Base-by-base conservation (phyloP, 257 asterid species). In the Datura wrightii region DNA sequence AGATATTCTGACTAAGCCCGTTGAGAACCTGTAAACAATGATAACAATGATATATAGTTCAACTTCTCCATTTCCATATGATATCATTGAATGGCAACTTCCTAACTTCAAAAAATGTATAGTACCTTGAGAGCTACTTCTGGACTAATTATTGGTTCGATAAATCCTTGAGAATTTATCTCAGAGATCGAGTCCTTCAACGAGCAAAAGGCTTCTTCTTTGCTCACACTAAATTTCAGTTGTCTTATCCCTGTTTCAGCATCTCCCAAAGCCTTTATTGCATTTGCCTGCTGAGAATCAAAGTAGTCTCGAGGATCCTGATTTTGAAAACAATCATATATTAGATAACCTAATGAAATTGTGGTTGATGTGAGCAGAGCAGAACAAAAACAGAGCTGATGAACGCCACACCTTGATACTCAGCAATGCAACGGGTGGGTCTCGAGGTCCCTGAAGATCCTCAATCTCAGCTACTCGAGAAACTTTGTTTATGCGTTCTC, bases 221-320 rank as follows among this genome's bases (percentile, higher is more conserved):
- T 79, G 85, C 93, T 90, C 89, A 89, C 91, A 55, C 87, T 92
- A 86, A 88, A 89, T 85, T 91, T 92, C 76, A 89, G 80, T 48
- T 84, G 88, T 85, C 88, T 90, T 84, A 89, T 90, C 79, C 91
- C 93, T 80, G 93, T 86, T 85, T 63, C 92, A 18, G 94, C 62
- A 84, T 94, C 99, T 54, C 95, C 97, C 82, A 90, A 84, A 84
- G 96, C 89, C 86, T 92, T 95, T 85, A 93, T 58, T 81, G 98
- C 93, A 93, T 93, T 94, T 70, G 94, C 93, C 84, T 97, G 97
- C 86, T 95, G 98, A 89, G 97, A 94, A 87, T 97, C 97, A 72
- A 97, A 97, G 90, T 97, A 97, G 89, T 97, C 99, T 76, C 97
- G 93, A 8, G 98, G 98, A 91, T 97, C 99, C 99, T 97, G 93